Evolutionary conservation across 768 basidiomycete genomes (phyloP).

Genomic region (Amanita rimosa): DNA sequence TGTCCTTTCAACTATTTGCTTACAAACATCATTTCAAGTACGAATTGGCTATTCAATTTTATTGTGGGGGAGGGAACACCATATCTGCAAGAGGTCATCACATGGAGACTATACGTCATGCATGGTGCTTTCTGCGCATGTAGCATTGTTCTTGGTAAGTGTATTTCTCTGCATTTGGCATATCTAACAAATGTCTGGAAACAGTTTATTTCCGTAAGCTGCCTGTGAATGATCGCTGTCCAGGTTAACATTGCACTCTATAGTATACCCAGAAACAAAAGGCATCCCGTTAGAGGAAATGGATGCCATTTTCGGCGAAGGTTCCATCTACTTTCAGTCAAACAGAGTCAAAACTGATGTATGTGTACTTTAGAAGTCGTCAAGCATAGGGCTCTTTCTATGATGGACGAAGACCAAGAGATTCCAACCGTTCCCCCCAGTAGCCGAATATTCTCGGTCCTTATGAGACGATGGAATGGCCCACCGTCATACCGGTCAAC

Average conservation of each 20-base stretch:
- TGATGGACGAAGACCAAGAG: neutral
- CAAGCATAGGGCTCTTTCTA: neutral
- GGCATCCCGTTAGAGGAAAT: conserved; percentile 86
- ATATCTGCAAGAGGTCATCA: conserved; percentile 74
- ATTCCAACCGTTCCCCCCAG: neutral
- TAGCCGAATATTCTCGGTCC: neutral
- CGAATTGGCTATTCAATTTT: conserved; percentile 81
- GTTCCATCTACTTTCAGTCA: conserved; percentile 20
- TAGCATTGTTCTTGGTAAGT: conserved; percentile 66
- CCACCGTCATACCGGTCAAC: neutral
- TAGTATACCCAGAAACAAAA: conserved; percentile 82
- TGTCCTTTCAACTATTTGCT: neutral
- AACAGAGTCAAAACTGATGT: neutral
- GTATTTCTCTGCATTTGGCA: neutral
- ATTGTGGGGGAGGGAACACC: conserved; percentile 84
- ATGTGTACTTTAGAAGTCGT: neutral
- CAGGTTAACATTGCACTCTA: conserved; percentile 1
- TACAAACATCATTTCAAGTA: conserved; percentile 15
- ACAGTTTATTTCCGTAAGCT: conserved; percentile 66
- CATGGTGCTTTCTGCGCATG: conserved; percentile 90
- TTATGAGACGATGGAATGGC: neutral
- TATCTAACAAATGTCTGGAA: neutral
- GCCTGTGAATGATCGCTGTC: neutral
- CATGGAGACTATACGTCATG: conserved; percentile 92
- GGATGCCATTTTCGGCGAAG: conserved; percentile 86